Base-by-base conservation (phyloP, 768 basidiomycete genomes). In the Tulasnella sp. region DNA sequence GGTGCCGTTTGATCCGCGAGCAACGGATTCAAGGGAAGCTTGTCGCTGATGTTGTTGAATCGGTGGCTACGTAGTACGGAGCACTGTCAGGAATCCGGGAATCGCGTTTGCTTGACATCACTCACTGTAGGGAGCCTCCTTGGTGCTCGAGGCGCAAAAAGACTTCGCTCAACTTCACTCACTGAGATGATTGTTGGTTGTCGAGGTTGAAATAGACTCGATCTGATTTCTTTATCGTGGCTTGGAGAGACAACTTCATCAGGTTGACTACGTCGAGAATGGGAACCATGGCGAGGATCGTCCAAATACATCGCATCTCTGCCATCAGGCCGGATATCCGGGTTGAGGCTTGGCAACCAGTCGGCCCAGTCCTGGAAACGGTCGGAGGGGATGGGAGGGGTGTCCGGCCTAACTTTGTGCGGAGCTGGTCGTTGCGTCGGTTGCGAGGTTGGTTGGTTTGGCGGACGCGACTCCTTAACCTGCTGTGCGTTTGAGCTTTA, bases 401-500 rank as follows among this genome's bases (percentile, higher is more conserved):
- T 46, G 50, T 50, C 50, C 24, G n/a, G 37, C 9, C 37, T 1
- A n/a, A 7, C 3, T 8, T 3, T 37, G 42, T 3, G 28, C 41
- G 14, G 0, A 40, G 60, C 78, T 9, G 88, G 87, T 31, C 88
- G n/a, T n/a, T n/a, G n/a, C n/a, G n/a, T n/a, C n/a, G n/a, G 86
- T 83, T 3, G 91, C 44, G 88, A 85, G 18, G 87, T 84, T 18
- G 85, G 81, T 82, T 91, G 93, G 86, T 93, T 94, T 83, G 90
- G 90, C 24, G 94, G 95, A 7, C 92, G 89, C 50, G 92, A 91
- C 86, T 93, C 94, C 94, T n/a, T 82, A 42, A 46, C 28, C 72
- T 73, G 31, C 37, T 64, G n/a, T 46, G 34, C 54, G 80, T 77
- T 24, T 72, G 44, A 81, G 60, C 77, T 78, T 34, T 73, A 16